Evolutionary conservation across 495 filamentous ascomycete genomes (phyloP), one percentile per base, ranked within the genome.

Genomic region (Apiosordaria backusii): DNA sequence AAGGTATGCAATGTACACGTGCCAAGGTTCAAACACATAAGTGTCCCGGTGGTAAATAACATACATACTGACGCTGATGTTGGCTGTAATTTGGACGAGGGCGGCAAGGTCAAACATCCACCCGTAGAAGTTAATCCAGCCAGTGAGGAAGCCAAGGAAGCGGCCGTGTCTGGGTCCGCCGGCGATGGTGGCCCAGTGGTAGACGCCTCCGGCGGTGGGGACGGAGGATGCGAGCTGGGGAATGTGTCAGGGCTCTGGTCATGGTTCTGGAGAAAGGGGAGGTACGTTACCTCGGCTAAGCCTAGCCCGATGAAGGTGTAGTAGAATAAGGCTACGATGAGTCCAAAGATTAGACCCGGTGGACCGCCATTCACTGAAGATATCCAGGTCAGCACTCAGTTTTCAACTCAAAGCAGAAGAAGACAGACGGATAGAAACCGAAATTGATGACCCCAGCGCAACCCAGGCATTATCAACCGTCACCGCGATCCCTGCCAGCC

Each of bases 121-220:
- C n/a, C 88, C 92, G 63, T 91, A 84, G 71, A 87, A 89, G 72
- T 96, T 96, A 80, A 89, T 86, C 77, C 85, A 91, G 7, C 92
- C 92, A 0, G 90, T 88, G 68, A 92, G 94, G 76, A 87, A 96
- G 25, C 92, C 91, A 55, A 86, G 78, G 1, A 85, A 72, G 16
- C 90, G 84, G 29, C 91, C 92, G 74, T 87, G 89, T 57, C 79
- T 84, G 1, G 82, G 84, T 2, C 90, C 90, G 4, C 85, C 87
- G 0, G 91, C 71, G 18, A 93, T 83, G 0, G 88, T 87, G 4
- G 91, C 90, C 91, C 91, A 95, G 74, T 95, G 91, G 68, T 94
- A 94, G 1, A 96, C 91, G 50, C 91, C 90, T n/a, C 87, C 89
- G 7, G 88, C 85, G 0, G 90, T 92, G 1, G 91, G 91, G 68